phyloP scores from a whole-genome alignment of 2,329 filamentous ascomycete species.

The Lachnellula subtilissima region DNA sequence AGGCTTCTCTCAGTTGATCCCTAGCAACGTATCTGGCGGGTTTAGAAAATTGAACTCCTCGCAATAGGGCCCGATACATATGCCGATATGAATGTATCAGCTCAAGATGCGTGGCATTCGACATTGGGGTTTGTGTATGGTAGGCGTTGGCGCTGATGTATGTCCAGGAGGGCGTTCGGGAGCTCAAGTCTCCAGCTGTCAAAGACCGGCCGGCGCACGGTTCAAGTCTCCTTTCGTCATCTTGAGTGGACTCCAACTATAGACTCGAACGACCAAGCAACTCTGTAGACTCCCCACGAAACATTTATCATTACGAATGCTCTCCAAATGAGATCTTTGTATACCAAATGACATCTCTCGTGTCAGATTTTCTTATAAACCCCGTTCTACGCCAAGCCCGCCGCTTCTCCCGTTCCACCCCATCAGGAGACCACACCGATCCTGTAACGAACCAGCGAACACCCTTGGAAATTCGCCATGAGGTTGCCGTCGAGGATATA shows the following conservation, averaged over 20 bases:
- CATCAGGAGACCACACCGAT: conserved; percentile 35
- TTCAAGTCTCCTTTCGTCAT: not conserved
- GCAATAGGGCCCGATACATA: conserved; percentile 62
- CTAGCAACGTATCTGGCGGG: conserved; percentile 61
- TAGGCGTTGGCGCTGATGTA: not conserved
- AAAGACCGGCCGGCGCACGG: too few relatives aligned
- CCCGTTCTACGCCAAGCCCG: conserved; percentile 62
- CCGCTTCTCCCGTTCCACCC: conserved; percentile 48
- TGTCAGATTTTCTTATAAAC: conserved; percentile 62
- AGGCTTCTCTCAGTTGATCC: conserved; percentile 55
- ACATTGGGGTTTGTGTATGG: conserved; percentile 11
- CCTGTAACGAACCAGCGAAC: conserved; percentile 21
- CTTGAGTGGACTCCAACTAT: not conserved
- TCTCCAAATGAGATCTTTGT: conserved; percentile 15
- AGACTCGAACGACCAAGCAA: not conserved
- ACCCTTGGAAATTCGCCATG: conserved; percentile 14
- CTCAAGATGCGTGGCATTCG: conserved; percentile 28
- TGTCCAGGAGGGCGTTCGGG: too few relatives aligned
- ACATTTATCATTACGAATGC: not conserved
- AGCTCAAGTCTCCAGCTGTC: too few relatives aligned
- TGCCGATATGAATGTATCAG: conserved; percentile 64
- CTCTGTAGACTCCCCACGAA: not conserved
- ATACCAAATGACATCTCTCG: conserved; percentile 54
- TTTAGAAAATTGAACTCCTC: conserved; percentile 65
- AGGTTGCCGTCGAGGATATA: conserved; percentile 23